Conservation (phyloP, 176 grass and related monocot genomes). For the Ensete ventricosum region DNA sequence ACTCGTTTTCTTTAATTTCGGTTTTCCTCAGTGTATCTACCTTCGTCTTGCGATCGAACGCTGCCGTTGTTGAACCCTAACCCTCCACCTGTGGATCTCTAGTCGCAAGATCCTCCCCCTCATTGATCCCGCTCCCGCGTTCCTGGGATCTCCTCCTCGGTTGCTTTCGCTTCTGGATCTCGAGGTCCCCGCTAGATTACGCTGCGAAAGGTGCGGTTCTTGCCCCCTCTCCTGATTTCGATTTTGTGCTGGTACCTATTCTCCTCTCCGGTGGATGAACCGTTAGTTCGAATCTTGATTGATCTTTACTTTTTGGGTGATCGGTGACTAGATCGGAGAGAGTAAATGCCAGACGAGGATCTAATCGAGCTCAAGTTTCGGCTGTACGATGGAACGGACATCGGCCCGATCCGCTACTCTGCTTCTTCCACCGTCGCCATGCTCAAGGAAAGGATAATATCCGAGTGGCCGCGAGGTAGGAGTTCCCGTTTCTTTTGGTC, state of each 20-base stretch:
- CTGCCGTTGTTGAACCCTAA: constrained; percentile 1
- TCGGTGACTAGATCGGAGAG: not conserved
- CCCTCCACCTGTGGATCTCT: not conserved
- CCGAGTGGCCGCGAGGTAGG: constrained; percentile 65
- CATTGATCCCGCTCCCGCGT: not conserved
- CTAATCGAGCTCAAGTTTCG: constrained; percentile 58
- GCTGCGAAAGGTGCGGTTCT: not conserved
- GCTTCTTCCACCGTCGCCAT: constrained; percentile 46
- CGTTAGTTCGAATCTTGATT: not conserved
- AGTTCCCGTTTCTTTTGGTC: constrained; percentile 2
- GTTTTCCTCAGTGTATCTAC: not conserved
- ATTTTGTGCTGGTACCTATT: not conserved
- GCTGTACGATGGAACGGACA: constrained; percentile 59
- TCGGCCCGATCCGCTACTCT: constrained; percentile 57
- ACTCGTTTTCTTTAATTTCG: not conserved
- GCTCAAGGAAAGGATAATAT: constrained; percentile 60
- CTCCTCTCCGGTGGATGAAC: not conserved
- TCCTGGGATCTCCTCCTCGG: not conserved
- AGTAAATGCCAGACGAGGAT: constrained; percentile 24
- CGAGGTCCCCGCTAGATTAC: not conserved
- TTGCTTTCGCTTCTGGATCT: not conserved
- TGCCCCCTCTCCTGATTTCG: not conserved
- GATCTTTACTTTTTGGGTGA: not conserved
- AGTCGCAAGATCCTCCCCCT: not conserved
- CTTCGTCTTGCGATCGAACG: not conserved